Base-by-base conservation (phyloP, 2,329 filamentous ascomycete species). In the Alternaria tenuissima region DNA sequence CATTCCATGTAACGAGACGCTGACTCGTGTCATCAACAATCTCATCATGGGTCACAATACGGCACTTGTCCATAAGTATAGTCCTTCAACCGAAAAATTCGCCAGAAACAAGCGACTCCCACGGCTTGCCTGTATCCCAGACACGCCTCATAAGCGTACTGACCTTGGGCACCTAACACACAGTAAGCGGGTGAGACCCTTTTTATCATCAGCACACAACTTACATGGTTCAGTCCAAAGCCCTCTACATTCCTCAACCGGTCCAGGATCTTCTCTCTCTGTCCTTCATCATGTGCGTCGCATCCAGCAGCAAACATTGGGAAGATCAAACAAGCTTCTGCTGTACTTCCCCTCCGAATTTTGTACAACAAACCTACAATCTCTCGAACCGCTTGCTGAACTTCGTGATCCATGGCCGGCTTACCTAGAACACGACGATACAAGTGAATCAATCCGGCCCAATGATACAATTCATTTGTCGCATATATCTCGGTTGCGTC, bases 301-400 rank as follows among this genome's bases (percentile, higher is more conserved):
- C 91, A 94, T 0, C 92, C 92, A 1, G 92, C 92, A 1, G 91
- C 91, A 76, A 95, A 95, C 79, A 95, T 88, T 0, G 92, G 92
- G 65, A 95, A 94, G 39, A 95, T 76, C 18, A 92, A 80, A 70
- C 91, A 92, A 8, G 87, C 88, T 76, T 94, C 92, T 0, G 91
- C 91, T 16, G 88, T 88, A 30, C 89, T 89, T 6, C 90, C 89
- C 12, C 83, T 80, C 12, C 87, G 81, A 49, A 95, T 87, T 38
- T 85, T 85, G 22, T 82, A 81, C 62, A 94, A 80, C 32, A 88
- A 85, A 1, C 81, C 79, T 28, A 92, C 80, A 46, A 94, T 90
- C 62, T 87, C 84, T 38, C 82, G 77, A 5, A 94, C 87, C 0
- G 87, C 86, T 11, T 81, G 79, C 66, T 89, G 88, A 0, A 95